Evolutionary conservation across 2,329 filamentous ascomycete species (phyloP).

Genomic region (Ophiostoma triangulosporum): DNA sequence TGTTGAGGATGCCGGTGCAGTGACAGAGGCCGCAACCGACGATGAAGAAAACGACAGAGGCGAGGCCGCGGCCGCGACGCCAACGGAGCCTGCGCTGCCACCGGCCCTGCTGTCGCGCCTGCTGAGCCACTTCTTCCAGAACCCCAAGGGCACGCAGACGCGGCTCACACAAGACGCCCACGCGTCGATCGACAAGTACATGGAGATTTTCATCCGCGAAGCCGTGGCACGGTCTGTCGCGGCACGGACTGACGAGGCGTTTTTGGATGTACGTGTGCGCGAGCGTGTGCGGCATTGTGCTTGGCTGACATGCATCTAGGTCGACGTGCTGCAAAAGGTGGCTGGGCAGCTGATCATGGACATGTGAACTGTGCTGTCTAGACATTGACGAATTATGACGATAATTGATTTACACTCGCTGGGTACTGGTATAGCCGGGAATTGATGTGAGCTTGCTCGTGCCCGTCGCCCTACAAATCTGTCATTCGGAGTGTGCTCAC

Average conservation of each 20-base stretch:
- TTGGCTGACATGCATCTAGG: conserved; percentile 30
- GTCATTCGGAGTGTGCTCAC: too few relatives aligned
- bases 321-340: conserved; percentile 82
- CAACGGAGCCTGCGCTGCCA: conserved; percentile 40
- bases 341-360: conserved; percentile 77
- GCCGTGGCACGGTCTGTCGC: conserved; percentile 67
- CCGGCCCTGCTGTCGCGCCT: conserved; percentile 61
- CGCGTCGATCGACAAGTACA: conserved; percentile 63
- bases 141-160: conserved; percentile 39
- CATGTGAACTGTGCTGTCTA: too few relatives aligned
- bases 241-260: conserved; percentile 50
- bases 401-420: not conserved
- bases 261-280: conserved; percentile 55
- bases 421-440: not conserved
- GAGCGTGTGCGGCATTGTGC: too few relatives aligned
- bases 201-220: conserved; percentile 84
- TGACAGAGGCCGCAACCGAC: not conserved
- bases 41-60: not conserved
- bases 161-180: conserved; percentile 68
- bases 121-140: conserved; percentile 66
- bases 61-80: conserved; percentile 13
- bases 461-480: too few relatives aligned
- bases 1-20: not conserved
- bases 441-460: not conserved
- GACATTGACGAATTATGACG: not conserved